Percentiles rank a stretch among this genome's conserved stretches.
Conservation (phyloP, 2,329 filamentous ascomycete species). For the Fusarium anguioides region DNA sequence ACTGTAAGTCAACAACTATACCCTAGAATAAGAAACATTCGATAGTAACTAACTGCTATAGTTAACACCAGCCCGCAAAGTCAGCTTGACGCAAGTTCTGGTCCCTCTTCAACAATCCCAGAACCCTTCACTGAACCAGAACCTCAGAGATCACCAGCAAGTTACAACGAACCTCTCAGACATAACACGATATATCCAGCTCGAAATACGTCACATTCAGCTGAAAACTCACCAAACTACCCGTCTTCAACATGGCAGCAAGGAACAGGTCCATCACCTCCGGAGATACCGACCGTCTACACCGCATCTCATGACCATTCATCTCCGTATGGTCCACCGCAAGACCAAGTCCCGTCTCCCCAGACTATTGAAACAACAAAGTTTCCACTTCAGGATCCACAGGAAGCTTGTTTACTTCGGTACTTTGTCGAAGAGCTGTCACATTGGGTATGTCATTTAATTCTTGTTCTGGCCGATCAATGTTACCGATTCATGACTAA, state of each 20-base stretch:
- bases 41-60: not conserved
- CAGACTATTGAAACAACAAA: slow-evolving; percentile 1
- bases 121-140: slow-evolving; percentile 3
- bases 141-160: not conserved
- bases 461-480: too few species aligned
- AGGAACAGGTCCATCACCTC: slow-evolving; percentile 16
- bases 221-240: slow-evolving; percentile 10
- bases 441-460: slow-evolving; percentile 48
- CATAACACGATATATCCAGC: not conserved
- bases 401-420: slow-evolving; percentile 53
- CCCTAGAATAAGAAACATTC: accelerated
- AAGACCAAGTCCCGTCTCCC: slow-evolving; percentile 20
- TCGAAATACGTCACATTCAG: not conserved
- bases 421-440: slow-evolving; percentile 56
- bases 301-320: slow-evolving; percentile 18
- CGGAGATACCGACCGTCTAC: slow-evolving; percentile 23
- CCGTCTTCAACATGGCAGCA: slow-evolving; percentile 27
- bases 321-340: slow-evolving; percentile 21
- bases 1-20: slow-evolving; percentile 45
- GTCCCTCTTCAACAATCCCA: not conserved
- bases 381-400: slow-evolving; percentile 50
- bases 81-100: not conserved
- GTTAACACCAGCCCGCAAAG: slow-evolving; percentile 21
- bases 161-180: slow-evolving; percentile 9
- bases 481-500: too few species aligned